Evolutionary conservation across 2,329 filamentous ascomycete species (phyloP).

Genomic region (Penicillium sumatraense): DNA sequence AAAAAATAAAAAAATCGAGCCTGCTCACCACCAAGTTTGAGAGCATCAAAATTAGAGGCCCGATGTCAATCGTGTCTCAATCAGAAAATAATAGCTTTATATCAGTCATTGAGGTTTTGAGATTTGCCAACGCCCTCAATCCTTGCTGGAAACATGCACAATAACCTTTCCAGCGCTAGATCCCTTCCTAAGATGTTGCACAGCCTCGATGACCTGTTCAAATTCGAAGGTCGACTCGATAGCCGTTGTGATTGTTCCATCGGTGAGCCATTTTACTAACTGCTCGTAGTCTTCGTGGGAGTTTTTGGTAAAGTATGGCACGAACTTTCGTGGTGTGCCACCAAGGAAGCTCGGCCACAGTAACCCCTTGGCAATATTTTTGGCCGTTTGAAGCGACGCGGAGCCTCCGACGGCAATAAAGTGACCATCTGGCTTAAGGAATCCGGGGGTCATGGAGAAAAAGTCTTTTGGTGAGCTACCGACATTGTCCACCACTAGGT

Average conservation of each 20-base stretch:
- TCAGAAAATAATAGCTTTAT: neutral
- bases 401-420: conserved; percentile 58
- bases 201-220: conserved; percentile 61
- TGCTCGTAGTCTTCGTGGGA: conserved; percentile 52
- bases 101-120: neutral
- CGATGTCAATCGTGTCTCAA: neutral
- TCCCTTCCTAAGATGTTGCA: conserved; percentile 60
- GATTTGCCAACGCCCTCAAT: neutral
- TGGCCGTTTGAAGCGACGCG: conserved; percentile 27
- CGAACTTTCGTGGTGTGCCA: conserved; percentile 49
- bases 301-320: conserved; percentile 39
- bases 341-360: conserved; percentile 54
- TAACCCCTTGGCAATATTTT: conserved; percentile 38
- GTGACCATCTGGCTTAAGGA: conserved; percentile 55
- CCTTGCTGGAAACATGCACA: conserved; percentile 33
- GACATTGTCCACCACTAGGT: conserved; percentile 62
- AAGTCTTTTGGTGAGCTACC: conserved; percentile 40
- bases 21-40: too few species aligned
- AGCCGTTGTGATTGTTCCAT: conserved; percentile 62
- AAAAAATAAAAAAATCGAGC: too few species aligned
- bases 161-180: conserved; percentile 65
- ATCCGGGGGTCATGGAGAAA: conserved; percentile 58
- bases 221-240: conserved; percentile 61
- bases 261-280: conserved; percentile 60
- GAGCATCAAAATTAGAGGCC: neutral